These are phyloP conservation scores for Linnemannia exigua DNA, from an alignment of 192 early-diverging fungal genomes.

Conservation along the genomic window DNA sequence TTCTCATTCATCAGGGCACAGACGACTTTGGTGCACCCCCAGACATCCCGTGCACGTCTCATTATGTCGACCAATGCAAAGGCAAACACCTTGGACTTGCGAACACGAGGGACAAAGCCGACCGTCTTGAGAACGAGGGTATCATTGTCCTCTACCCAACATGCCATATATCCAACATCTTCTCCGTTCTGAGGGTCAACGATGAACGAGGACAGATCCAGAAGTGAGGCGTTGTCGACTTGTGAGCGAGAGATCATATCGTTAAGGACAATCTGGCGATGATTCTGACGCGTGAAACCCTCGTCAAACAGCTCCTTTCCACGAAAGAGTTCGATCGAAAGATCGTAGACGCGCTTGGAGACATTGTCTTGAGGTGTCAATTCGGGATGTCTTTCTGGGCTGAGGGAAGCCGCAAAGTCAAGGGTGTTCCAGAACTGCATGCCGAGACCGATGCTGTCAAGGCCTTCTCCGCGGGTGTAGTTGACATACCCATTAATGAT, in stretches of 20 bases:
- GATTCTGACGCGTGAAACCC: constrained; percentile 10
- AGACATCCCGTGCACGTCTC: constrained; percentile 32
- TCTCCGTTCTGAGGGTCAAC: constrained; percentile 23
- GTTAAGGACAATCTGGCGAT: constrained; percentile 41
- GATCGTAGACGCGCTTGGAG: constrained; percentile 35
- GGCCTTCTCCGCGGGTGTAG: neutral
- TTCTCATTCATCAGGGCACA: constrained; percentile 44
- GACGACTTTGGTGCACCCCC: constrained; percentile 27
- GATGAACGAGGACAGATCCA: constrained; percentile 41
- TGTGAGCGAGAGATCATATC: constrained; percentile 49
- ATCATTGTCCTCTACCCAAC: constrained; percentile 35
- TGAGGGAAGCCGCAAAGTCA: constrained; percentile 39
- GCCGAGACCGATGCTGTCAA: neutral
- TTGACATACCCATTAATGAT: constrained; percentile 8
- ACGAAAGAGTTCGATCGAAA: constrained; percentile 37
- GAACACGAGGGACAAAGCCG: constrained; percentile 18
- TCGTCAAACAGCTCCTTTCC: constrained; percentile 54
- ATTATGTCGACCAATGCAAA: constrained; percentile 21
- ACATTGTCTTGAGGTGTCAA: constrained; percentile 39
- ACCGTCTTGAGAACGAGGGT: constrained; percentile 42
- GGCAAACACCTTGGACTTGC: constrained; percentile 33
- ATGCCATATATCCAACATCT: constrained; percentile 41
- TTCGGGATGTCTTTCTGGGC: constrained; percentile 26
- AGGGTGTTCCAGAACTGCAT: constrained; percentile 46
- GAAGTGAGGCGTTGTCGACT: constrained; percentile 40